These are phyloP conservation scores for Phytophthora sojae DNA, from an alignment of 352 stramenopile species.

Conservation along the genomic window DNA sequence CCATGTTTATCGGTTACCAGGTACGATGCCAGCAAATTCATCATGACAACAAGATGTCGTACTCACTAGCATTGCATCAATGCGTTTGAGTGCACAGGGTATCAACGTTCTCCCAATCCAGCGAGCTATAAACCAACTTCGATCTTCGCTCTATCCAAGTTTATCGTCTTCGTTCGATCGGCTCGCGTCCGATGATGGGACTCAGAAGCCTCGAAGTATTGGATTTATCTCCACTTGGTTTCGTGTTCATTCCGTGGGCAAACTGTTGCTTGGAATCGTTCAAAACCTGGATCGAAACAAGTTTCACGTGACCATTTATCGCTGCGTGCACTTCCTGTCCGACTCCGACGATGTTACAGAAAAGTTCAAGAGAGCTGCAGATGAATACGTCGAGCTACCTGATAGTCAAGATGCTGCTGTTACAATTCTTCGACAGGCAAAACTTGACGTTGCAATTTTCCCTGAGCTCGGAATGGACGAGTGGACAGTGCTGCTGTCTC, in stretches of 20 bases:
- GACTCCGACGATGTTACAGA: conserved; percentile 55
- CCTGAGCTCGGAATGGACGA: conserved; percentile 87
- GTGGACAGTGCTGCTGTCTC: conserved; percentile 73
- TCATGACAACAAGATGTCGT: not conserved
- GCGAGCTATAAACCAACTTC: conserved; percentile 39
- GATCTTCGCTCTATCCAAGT: conserved; percentile 46
- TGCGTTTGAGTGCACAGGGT: conserved; percentile 24
- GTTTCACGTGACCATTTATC: conserved; percentile 64
- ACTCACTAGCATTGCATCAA: not conserved
- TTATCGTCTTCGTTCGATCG: conserved; percentile 28
- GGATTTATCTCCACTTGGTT: conserved; percentile 79
- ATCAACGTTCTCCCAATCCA: conserved; percentile 48
- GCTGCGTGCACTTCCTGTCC: conserved; percentile 59
- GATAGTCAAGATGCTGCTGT: conserved; percentile 42
- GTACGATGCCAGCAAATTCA: conserved; percentile 15
- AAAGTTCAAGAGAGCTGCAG: conserved; percentile 47
- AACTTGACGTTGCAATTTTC: conserved; percentile 84
- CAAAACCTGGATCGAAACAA: conserved; percentile 56
- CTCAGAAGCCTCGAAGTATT: conserved; percentile 34
- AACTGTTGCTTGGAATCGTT: conserved; percentile 64
- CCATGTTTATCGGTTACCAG: conserved; percentile 79
- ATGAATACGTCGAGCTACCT: conserved; percentile 60
- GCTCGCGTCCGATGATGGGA: not conserved
- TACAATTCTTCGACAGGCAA: conserved; percentile 45
- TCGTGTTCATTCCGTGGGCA: conserved; percentile 69